A percentile compares a stretch with the other conserved stretches of the same genome.
phyloP scores from a whole-genome alignment of 352 stramenopile genomes.

The Pythium rishiriense region DNA sequence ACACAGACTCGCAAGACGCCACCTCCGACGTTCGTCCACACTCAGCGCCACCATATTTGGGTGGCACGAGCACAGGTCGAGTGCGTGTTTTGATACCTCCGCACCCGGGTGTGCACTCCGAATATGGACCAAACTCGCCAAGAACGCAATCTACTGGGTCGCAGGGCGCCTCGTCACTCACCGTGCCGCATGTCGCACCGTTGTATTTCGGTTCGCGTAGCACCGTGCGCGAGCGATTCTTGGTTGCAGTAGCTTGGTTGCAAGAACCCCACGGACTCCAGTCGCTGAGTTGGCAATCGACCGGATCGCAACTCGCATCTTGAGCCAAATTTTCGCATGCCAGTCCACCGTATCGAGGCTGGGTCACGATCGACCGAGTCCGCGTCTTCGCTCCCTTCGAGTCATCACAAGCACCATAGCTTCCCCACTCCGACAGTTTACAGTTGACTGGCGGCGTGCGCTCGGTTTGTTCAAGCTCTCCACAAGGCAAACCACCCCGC shows the following conservation, averaged over 20 bases:
- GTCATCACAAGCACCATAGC: slow-evolving; percentile 42
- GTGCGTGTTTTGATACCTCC: slow-evolving; percentile 31
- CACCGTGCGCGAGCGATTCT: slow-evolving; percentile 34
- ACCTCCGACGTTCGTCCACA: slow-evolving; percentile 36
- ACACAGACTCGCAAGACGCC: slow-evolving; percentile 24
- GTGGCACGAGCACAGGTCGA: slow-evolving; percentile 35
- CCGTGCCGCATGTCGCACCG: slow-evolving; percentile 38
- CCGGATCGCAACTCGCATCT: slow-evolving; percentile 39
- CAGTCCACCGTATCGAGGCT: slow-evolving; percentile 50
- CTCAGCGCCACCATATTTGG: slow-evolving; percentile 35
- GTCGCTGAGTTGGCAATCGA: slow-evolving; percentile 38
- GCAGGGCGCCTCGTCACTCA: slow-evolving; percentile 43
- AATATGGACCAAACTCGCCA: slow-evolving; percentile 13
- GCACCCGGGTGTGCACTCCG: background rate
- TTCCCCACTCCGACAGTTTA: slow-evolving; percentile 43
- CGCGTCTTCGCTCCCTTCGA: slow-evolving; percentile 37
- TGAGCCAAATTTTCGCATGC: slow-evolving; percentile 42
- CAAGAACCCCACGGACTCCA: slow-evolving; percentile 56
- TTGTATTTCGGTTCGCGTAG: slow-evolving; percentile 36
- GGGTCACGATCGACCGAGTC: slow-evolving; percentile 38
- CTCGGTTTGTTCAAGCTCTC: slow-evolving; percentile 34
- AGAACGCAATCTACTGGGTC: slow-evolving; percentile 35
- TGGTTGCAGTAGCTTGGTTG: slow-evolving; percentile 36
- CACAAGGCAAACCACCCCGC: slow-evolving; percentile 44
- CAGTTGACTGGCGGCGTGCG: slow-evolving; percentile 51